These are phyloP conservation scores for Rickenella mellea DNA, from an alignment of 768 basidiomycete genomes.

Conservation along the genomic window DNA sequence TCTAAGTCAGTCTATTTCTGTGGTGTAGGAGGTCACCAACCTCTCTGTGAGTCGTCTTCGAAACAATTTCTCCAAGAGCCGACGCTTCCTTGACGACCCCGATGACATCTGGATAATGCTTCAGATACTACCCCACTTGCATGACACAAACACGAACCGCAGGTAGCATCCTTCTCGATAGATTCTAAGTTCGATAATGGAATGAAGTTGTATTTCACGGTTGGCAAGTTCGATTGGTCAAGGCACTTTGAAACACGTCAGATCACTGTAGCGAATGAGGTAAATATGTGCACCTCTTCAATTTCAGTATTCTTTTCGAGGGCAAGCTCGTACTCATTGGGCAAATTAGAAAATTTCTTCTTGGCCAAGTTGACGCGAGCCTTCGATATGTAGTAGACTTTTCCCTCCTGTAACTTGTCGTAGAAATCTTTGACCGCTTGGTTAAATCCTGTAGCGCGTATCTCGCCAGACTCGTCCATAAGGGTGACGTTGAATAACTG, in stretches of 20 bases:
- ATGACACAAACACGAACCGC: slow-evolving; percentile 40
- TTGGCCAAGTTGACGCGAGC: slow-evolving; percentile 92
- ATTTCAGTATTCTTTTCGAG: slow-evolving; percentile 81
- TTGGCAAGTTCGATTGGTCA: slow-evolving; percentile 68
- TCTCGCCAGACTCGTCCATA: slow-evolving; percentile 93
- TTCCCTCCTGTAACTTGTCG: slow-evolving; percentile 80
- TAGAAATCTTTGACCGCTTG: slow-evolving; percentile 73
- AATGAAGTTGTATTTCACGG: slow-evolving; percentile 78
- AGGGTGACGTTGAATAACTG: slow-evolving; percentile 88
- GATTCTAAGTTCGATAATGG: slow-evolving; percentile 51
- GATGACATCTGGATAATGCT: slow-evolving; percentile 59
- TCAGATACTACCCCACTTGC: background rate
- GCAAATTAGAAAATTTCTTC: slow-evolving; percentile 87
- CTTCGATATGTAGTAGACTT: slow-evolving; percentile 86
- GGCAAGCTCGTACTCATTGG: slow-evolving; percentile 87
- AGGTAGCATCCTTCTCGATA: slow-evolving; percentile 68
- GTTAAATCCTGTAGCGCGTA: slow-evolving; percentile 89
- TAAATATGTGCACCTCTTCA: slow-evolving; percentile 52
- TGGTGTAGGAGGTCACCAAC: slow-evolving; percentile 38
- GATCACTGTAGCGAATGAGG: background rate
- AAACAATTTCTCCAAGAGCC: slow-evolving; percentile 58
- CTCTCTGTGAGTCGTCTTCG: slow-evolving; percentile 62
- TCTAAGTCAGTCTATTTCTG: background rate
- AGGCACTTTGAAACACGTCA: slow-evolving; percentile 48
- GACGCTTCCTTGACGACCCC: slow-evolving; percentile 76